Evolutionary conservation across 1,139 yeast genomes (phyloP).

Genomic region (Diutina catenulata): DNA sequence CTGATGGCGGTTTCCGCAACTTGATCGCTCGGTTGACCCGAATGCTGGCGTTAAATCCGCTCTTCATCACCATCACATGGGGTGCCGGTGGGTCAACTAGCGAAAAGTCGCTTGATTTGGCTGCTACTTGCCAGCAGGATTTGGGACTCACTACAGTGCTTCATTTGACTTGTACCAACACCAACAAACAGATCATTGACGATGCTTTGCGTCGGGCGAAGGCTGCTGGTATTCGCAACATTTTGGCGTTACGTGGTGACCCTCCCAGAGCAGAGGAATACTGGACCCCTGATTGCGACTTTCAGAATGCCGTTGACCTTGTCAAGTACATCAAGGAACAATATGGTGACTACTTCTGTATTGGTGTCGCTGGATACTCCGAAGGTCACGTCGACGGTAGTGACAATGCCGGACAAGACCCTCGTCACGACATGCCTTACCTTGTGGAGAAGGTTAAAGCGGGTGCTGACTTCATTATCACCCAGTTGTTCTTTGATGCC

Average conservation of each 20-base stretch:
- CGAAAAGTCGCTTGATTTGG: constrained; percentile 74
- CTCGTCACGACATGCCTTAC: constrained; percentile 55
- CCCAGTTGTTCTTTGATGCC: constrained; percentile 34
- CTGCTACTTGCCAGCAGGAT: constrained; percentile 63
- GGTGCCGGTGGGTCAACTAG: constrained; percentile 98
- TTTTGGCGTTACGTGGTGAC: constrained; percentile 89
- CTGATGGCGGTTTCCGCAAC: constrained; percentile 77
- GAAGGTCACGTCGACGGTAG: constrained; percentile 92
- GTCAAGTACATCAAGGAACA: constrained; percentile 60
- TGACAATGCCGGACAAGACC: constrained; percentile 49
- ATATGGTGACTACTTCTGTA: constrained; percentile 67
- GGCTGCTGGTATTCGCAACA: constrained; percentile 66
- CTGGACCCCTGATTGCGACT: constrained; percentile 46
- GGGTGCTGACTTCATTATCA: constrained; percentile 35
- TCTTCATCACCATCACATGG: constrained; percentile 92
- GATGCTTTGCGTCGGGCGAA: constrained; percentile 68
- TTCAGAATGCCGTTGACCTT: constrained; percentile 70
- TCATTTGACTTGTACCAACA: constrained; percentile 94
- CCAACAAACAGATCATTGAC: constrained; percentile 67
- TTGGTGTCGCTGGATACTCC: constrained; percentile 93
- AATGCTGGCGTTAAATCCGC: constrained; percentile 79
- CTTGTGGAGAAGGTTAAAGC: constrained; percentile 42
- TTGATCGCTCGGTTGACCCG: constrained; percentile 77
- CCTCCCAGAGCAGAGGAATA: constrained; percentile 82
- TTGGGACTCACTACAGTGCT: constrained; percentile 79